Evolutionary conservation across 108 stramenopile genomes (phyloP).

Genomic region (Cyclostephanos tholiformis): DNA sequence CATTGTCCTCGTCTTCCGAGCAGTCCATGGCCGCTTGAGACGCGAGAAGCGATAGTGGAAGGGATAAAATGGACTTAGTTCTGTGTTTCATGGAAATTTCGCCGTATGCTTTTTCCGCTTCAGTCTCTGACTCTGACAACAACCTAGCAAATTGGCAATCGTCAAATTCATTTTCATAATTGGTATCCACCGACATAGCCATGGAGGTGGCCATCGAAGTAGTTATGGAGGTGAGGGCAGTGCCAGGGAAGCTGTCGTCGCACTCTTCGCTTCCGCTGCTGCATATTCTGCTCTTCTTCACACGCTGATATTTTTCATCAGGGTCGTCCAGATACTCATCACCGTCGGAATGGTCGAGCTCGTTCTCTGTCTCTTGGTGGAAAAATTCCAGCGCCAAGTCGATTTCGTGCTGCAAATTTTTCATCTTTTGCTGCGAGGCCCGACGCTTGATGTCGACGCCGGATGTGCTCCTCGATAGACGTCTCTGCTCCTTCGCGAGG

Average conservation of each 20-base stretch:
- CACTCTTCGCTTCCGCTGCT: slow-evolving; percentile 6
- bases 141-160: background rate
- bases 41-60: slow-evolving; percentile 35
- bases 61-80: slow-evolving; percentile 40
- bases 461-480: background rate
- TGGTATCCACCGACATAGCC: slow-evolving; percentile 11
- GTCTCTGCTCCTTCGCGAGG: background rate
- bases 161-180: slow-evolving; percentile 18
- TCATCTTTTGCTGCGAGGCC: slow-evolving; percentile 19
- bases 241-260: slow-evolving; percentile 25
- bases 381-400: slow-evolving; percentile 43
- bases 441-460: slow-evolving; percentile 8
- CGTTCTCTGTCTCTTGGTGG: slow-evolving; percentile 25
- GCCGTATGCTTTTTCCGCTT: background rate
- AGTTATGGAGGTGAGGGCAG: slow-evolving; percentile 26
- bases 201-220: slow-evolving; percentile 18
- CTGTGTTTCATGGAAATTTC: slow-evolving; percentile 43
- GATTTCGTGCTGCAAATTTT: slow-evolving; percentile 38
- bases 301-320: background rate
- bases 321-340: slow-evolving; percentile 25
- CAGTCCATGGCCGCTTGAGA: slow-evolving; percentile 34
- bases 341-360: slow-evolving; percentile 27
- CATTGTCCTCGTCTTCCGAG: slow-evolving; percentile 21
- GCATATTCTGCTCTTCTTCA: background rate
- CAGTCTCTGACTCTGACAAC: background rate